phyloP scores from a whole-genome alignment of 164 flowering plant genomes.

The Liquidambar formosana region DNA sequence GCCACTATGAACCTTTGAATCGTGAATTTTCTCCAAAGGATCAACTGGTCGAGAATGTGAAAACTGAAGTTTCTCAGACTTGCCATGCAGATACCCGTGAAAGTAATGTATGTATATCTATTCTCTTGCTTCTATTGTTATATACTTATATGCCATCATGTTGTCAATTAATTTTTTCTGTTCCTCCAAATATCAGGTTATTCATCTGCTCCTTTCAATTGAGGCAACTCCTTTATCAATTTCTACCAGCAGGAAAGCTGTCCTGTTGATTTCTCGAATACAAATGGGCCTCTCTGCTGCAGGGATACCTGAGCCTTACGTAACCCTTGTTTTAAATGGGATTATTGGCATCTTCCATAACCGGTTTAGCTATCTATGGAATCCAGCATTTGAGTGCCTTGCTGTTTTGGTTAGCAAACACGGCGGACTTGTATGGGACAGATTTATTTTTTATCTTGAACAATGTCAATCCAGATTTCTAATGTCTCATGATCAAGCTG shows the following conservation, averaged over 20 bases:
- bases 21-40: constrained; percentile 19
- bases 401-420: constrained; percentile 48
- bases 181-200: constrained; percentile 52
- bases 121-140: constrained; percentile 5
- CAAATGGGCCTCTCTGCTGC: constrained; percentile 60
- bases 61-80: constrained; percentile 37
- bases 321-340: constrained; percentile 61
- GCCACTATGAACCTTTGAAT: constrained; percentile 54
- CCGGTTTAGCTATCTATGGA: constrained; percentile 72
- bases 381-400: constrained; percentile 73
- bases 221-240: constrained; percentile 72
- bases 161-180: not conserved
- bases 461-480: constrained; percentile 42
- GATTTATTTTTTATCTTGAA: constrained; percentile 50
- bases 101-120: constrained; percentile 39
- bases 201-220: constrained; percentile 60
- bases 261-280: constrained; percentile 56
- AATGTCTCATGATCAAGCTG: constrained; percentile 28
- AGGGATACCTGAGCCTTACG: constrained; percentile 52
- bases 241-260: constrained; percentile 60
- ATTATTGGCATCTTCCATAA: constrained; percentile 82
- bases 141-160: not conserved
- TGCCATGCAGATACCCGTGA: constrained; percentile 19
- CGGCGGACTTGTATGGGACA: constrained; percentile 51
- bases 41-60: constrained; percentile 32